Percentiles rank a stretch among this genome's conserved stretches.
Conservation (phyloP, 2,329 filamentous ascomycete species). For the Camillea tinctor region DNA sequence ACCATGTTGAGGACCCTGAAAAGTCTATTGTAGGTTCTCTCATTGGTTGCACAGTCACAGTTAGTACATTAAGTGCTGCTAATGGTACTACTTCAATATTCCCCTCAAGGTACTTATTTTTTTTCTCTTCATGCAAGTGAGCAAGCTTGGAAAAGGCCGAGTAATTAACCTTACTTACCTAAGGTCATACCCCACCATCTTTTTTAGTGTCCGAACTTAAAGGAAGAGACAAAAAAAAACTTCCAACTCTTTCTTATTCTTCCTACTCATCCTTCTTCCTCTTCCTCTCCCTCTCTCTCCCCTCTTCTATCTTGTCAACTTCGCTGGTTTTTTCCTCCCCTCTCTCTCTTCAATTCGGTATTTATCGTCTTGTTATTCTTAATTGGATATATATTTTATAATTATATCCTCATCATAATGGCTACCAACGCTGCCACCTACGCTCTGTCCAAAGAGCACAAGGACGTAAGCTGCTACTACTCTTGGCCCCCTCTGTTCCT, state of each 20-base stretch:
- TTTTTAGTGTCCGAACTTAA: neutral
- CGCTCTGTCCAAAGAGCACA: constrained; percentile 37
- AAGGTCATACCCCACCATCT: neutral
- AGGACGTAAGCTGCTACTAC: constrained; percentile 28
- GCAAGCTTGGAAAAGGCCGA: neutral
- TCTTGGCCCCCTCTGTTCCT: neutral
- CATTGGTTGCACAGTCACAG: too few relatives aligned
- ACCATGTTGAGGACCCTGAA: neutral
- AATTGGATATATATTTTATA: neutral
- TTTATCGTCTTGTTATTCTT: neutral
- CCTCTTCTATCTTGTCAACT: neutral
- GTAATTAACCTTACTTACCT: too few relatives aligned
- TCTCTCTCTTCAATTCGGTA: neutral
- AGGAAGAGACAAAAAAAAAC: neutral
- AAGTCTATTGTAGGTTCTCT: too few relatives aligned
- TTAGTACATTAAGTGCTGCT: too few relatives aligned
- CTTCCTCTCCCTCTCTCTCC: neutral
- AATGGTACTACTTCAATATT: neutral
- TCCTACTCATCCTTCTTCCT: neutral
- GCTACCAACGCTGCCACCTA: constrained; percentile 31
- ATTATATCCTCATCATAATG: constrained; percentile 26
- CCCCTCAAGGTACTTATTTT: neutral
- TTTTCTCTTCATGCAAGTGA: neutral
- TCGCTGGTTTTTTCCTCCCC: neutral
- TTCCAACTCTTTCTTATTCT: neutral